A percentile compares a stretch with the other conserved stretches of the same genome.
phyloP scores from a whole-genome alignment of 1,139 yeast species.

The Wickerhamomyces sp. region DNA sequence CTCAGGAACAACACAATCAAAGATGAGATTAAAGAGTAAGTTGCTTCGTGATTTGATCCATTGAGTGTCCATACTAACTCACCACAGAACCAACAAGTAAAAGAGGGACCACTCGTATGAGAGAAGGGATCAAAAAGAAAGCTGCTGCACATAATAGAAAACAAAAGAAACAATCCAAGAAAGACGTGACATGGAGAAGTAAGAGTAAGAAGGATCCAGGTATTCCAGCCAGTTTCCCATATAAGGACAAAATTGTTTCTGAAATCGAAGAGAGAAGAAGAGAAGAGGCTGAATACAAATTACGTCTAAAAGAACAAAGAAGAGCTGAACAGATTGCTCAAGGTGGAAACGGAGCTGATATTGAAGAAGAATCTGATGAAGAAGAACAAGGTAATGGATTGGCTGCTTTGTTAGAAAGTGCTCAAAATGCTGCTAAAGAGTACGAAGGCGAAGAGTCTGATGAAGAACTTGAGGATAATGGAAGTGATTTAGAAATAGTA shows the following conservation, averaged over 20 bases:
- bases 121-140: constrained; percentile 94
- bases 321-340: constrained; percentile 41
- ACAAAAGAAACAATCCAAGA: constrained; percentile 75
- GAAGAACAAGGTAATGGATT: constrained; percentile 47
- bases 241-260: constrained; percentile 74
- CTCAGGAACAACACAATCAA: not conserved
- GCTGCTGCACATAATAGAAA: constrained; percentile 90
- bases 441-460: constrained; percentile 53
- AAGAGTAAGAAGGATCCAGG: constrained; percentile 83
- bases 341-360: constrained; percentile 38
- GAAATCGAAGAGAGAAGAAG: constrained; percentile 76
- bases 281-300: constrained; percentile 57
- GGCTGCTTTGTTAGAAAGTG: constrained; percentile 84
- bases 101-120: constrained; percentile 85
- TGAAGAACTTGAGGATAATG: constrained; percentile 27
- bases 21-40: constrained; percentile 7
- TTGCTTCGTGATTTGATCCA: not conserved
- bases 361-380: constrained; percentile 41
- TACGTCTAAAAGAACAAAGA: constrained; percentile 36
- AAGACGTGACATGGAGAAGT: constrained; percentile 91
- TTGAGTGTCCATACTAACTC: not conserved
- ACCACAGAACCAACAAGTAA: constrained; percentile 56
- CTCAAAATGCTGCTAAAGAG: constrained; percentile 76
- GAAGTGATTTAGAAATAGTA: constrained; percentile 41
- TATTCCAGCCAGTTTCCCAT: constrained; percentile 92